Evolutionary conservation across 106 monocot species (phyloP), one percentile per base, ranked within the genome.

Genomic region (Chionographis japonica): DNA sequence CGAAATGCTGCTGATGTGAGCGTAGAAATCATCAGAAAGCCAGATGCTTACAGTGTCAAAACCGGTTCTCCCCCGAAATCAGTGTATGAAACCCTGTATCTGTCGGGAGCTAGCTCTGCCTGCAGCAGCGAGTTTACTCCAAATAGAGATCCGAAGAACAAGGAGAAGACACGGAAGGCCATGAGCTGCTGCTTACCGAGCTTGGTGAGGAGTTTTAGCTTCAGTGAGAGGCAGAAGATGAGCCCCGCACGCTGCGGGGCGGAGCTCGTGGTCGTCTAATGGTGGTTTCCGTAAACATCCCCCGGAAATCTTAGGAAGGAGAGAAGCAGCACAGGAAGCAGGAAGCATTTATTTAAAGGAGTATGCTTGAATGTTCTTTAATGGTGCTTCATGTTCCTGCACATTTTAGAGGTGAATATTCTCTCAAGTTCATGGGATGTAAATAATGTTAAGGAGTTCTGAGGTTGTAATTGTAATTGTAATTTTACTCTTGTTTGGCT

Each of bases 121-220:
- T 13, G 40, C 18, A 42, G 15, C 61, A 57, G 52, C 58, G 74
- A 12, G 37, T 52, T 12, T 42, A 72, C 72, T 39, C 68, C 52
- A 46, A 63, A 43, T 68, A 61, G 62, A 14, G 41, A 66, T 49
- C 8, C 16, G 0, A 60, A 58, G 17, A 46, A 54, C n/a, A 61
- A 39, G 27, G 71, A 50, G 35, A 71, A 50, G 52, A 40, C 42
- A 37, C 14, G 20, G 27, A 75, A 71, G 58, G 12, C 55, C 8
- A 27, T 40, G 49, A 63, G 66, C 3, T 79, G 79, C 27, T 84
- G 83, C 67, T 56, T 84, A 17, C 83, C 75, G 35, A 57, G 57
- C 59, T 65, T 83, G 46, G 81, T 69, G 3, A 77, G 16, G 8
- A 61, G 10, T 16, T 66, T 65, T 52, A 54, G 52, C 19, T 17